Conservation (phyloP, 345 rosid species). For the Nasturtium officinale region DNA sequence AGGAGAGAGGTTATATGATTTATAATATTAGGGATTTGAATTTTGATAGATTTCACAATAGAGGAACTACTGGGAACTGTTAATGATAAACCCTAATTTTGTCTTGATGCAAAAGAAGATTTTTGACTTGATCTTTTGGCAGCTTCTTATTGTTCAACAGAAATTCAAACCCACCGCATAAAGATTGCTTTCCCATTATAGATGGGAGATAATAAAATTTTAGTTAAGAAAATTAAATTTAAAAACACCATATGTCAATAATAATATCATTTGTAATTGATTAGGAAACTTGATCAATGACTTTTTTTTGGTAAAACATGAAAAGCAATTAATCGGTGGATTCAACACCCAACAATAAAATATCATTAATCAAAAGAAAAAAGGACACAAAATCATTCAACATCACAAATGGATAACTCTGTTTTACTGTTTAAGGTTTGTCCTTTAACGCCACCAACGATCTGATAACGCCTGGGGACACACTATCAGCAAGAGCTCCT, state of each 20-base stretch:
- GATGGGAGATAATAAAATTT: not conserved
- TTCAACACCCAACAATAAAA: not conserved
- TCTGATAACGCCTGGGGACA: constrained; percentile 61
- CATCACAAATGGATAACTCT: not conserved
- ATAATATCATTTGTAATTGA: not conserved
- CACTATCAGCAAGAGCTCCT: constrained; percentile 78
- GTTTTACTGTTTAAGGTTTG: constrained; percentile 36
- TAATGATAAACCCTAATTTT: constrained; percentile 40
- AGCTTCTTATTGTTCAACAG: constrained; percentile 35
- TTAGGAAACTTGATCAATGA: not conserved
- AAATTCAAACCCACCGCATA: constrained; percentile 41
- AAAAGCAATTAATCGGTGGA: not conserved
- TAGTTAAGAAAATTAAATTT: not conserved
- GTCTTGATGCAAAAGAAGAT: constrained; percentile 27
- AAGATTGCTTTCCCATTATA: constrained; percentile 35
- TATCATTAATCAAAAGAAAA: not conserved
- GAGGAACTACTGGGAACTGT: constrained; percentile 21
- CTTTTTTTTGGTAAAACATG: constrained; percentile 1
- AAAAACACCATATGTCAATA: not conserved
- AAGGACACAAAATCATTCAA: constrained; percentile 1
- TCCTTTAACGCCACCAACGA: constrained; percentile 67
- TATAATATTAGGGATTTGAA: constrained; percentile 4
- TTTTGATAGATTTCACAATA: constrained; percentile 11
- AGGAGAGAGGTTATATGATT: constrained; percentile 18
- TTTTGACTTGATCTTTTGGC: constrained; percentile 38